A percentile compares a stretch with the other conserved stretches of the same genome.
phyloP scores from a whole-genome alignment of 75 land plant species.

The Azolla pinnata region DNA sequence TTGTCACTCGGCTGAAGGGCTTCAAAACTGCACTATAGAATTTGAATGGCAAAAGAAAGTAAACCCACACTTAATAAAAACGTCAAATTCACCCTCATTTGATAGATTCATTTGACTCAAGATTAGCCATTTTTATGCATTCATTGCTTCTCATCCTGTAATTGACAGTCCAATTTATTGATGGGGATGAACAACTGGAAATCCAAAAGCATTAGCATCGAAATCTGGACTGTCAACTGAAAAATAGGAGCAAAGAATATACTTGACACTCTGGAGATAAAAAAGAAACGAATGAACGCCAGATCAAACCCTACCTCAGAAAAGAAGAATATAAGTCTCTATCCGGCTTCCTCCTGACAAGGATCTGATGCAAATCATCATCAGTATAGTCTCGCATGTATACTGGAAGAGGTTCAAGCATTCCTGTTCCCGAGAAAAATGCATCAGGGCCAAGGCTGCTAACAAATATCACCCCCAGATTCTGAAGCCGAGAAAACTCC shows the following conservation, averaged over 20 bases:
- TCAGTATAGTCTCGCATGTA: slow-evolving; percentile 69
- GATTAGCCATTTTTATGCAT: no score
- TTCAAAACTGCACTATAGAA: slow-evolving; percentile 61
- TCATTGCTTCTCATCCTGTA: no score
- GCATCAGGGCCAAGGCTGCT: slow-evolving; percentile 65
- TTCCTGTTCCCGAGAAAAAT: slow-evolving; percentile 44
- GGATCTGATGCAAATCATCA: slow-evolving; percentile 62
- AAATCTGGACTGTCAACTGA: no score
- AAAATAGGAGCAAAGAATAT: no score
- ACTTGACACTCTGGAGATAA: no score
- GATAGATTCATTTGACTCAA: no score
- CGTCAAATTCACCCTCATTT: neutral
- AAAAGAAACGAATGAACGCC: no score
- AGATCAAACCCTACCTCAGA: slow-evolving; percentile 76
- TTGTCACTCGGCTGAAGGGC: slow-evolving; percentile 65
- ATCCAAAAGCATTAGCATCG: no score
- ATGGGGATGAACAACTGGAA: no score
- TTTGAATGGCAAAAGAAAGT: neutral
- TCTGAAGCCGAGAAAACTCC: slow-evolving; percentile 52
- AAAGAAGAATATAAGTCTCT: slow-evolving; percentile 73
- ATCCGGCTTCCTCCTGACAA: slow-evolving; percentile 55
- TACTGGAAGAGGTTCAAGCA: slow-evolving; percentile 50
- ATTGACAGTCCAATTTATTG: no score
- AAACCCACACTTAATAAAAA: neutral
- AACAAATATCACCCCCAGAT: slow-evolving; percentile 70